Base-by-base conservation (phyloP, 2,329 filamentous ascomycete species). In the Corynespora cassiicola region DNA sequence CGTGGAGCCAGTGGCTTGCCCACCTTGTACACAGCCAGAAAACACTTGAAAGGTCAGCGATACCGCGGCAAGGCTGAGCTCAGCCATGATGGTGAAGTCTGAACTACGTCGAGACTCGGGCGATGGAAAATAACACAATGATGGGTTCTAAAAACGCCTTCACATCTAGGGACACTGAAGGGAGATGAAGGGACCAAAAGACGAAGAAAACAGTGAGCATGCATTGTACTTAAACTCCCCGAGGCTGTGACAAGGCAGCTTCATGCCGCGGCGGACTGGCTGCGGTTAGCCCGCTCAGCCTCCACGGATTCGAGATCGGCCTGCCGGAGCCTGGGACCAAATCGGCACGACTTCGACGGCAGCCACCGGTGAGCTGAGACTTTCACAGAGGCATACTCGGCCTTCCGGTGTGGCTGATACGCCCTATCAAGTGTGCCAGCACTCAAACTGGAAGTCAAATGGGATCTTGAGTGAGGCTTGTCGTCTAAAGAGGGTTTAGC, bases 1-100 rank as follows among this genome's bases (percentile, higher is more conserved):
- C 24, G 14, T 14, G 22, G 8, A 35, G 9, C 7, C 3, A 15
- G 15, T 12, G 15, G 15, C 6, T 28, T 22, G 34, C 47, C 14
- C 16, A 56, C 62, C 62, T 51, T 68, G 53, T 15, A 69, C 48
- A 47, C 62, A 66, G 61, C 64, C 65, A 46, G 64, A 60, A 33
- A 68, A 69, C 15, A 59, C 61, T 33, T 67, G 63, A 24, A 67
- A 68, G 21, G 60, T 58, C 36, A 68, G 45, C 1, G 61, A 64
- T n/a, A 67, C 52, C 7, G 45, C 49, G 19, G 50, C 59, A 22
- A 66, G 48, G 3, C 44, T 43, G 6, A 57, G 30, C 24, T 57
- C 58, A 6, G 61, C 54, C 49, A 61, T 58, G 25, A 20, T 43
- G 32, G 27, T 25, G 15, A 30, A 22, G 3, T n/a, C 2, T 22